Evolutionary conservation across 1,139 yeast species (phyloP).

Genomic region (Yamadazyma triangularis): DNA sequence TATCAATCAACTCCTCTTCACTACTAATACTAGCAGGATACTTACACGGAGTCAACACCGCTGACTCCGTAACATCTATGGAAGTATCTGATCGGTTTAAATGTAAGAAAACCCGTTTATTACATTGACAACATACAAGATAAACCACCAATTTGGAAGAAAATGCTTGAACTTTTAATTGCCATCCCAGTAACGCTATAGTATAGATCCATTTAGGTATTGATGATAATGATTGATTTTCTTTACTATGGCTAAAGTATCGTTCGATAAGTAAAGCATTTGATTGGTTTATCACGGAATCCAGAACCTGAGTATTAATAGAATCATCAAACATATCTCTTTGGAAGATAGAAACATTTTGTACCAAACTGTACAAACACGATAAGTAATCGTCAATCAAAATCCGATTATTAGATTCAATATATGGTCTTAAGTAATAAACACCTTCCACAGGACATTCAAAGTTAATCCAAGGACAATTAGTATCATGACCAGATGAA

Average conservation of each 20-base stretch:
- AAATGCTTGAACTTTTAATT: conserved; percentile 28
- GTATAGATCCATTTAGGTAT: conserved; percentile 31
- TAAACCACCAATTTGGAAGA: conserved; percentile 23
- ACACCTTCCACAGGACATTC: conserved; percentile 32
- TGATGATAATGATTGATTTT: conserved; percentile 19
- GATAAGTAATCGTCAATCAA: conserved; percentile 25
- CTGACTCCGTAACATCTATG: conserved; percentile 19
- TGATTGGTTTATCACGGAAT: no score
- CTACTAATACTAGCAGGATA: conserved; percentile 17
- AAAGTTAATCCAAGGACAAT: conserved; percentile 37
- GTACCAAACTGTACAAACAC: conserved; percentile 24
- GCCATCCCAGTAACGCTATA: conserved; percentile 36
- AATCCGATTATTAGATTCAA: conserved; percentile 26
- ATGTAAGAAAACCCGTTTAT: conserved; percentile 29
- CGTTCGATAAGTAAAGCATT: conserved; percentile 27
- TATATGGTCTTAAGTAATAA: conserved; percentile 34
- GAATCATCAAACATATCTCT: conserved; percentile 12
- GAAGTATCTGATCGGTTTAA: conserved; percentile 11
- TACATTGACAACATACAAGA: conserved; percentile 35
- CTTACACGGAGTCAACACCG: conserved; percentile 28
- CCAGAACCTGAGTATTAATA: no score
- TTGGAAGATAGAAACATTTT: conserved; percentile 23
- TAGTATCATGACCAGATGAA: conserved; percentile 22
- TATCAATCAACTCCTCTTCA: conserved; percentile 19
- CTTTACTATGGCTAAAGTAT: conserved; percentile 31